Percentiles rank a stretch among this genome's conserved stretches.
Conservation (phyloP, 1,139 yeast species). For the Kazachstania sp. region DNA sequence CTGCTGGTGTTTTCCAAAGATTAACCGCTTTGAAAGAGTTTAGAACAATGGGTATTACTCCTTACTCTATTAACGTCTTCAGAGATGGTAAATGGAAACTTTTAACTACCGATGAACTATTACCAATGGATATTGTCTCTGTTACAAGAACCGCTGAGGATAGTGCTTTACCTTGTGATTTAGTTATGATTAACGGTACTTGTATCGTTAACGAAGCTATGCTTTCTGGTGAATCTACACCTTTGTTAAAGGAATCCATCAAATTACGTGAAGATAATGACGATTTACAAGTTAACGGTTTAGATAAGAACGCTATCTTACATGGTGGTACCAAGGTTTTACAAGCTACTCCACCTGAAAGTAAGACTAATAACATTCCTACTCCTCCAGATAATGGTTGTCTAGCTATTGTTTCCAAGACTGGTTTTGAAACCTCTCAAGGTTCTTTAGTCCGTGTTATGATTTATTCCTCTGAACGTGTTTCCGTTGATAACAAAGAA, state of each 20-base stretch:
- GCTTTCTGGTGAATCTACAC: conserved; percentile 98
- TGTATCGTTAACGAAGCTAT: conserved; percentile 95
- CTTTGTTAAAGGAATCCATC: conserved; percentile 85
- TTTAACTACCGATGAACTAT: conserved; percentile 61
- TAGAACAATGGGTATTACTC: conserved; percentile 95
- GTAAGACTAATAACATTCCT: conserved; percentile 37
- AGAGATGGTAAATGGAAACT: conserved; percentile 66
- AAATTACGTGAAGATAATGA: conserved; percentile 73
- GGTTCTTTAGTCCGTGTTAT: conserved; percentile 96
- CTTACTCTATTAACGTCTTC: conserved; percentile 65
- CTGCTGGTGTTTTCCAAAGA: conserved; percentile 92
- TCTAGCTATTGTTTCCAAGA: conserved; percentile 78
- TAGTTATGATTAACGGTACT: conserved; percentile 74
- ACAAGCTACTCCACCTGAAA: conserved; percentile 71
- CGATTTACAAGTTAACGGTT: conserved; percentile 59
- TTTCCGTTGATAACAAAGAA: conserved; percentile 92
- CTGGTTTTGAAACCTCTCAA: conserved; percentile 97
- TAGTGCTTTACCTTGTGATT: conserved; percentile 92
- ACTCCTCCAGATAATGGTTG: conserved; percentile 88
- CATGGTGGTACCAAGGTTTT: conserved; percentile 97
- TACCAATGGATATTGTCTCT: conserved; percentile 92
- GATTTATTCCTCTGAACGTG: conserved; percentile 95
- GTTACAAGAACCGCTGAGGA: conserved; percentile 84
- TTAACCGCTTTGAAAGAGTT: conserved; percentile 90
- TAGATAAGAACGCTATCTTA: conserved; percentile 80